Conservation (phyloP, 352 stramenopile genomes). For the Globisporangium rhizosaccharum region DNA sequence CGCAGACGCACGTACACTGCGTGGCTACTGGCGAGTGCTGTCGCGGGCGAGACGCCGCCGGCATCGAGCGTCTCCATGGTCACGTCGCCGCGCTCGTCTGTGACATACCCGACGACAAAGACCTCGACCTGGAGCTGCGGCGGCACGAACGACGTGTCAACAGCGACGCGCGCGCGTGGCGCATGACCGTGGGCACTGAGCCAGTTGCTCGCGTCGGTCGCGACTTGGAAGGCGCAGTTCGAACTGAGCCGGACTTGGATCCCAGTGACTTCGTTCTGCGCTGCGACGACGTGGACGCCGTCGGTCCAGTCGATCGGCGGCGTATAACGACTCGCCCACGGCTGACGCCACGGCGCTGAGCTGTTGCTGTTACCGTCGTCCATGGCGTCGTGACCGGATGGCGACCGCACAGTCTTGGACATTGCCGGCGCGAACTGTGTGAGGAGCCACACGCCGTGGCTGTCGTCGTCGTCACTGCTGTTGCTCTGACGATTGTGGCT, state of each 20-base stretch:
- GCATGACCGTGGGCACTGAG: conserved; percentile 48
- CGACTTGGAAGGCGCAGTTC: conserved; percentile 46
- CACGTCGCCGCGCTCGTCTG: conserved; percentile 49
- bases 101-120: conserved; percentile 53
- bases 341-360: conserved; percentile 13
- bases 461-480: too few relatives aligned
- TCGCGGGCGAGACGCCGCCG: conserved; percentile 19
- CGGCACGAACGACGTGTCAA: conserved; percentile 52
- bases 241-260: conserved; percentile 52
- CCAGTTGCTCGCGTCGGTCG: conserved; percentile 55
- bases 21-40: conserved; percentile 27
- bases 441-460: conserved; percentile 34
- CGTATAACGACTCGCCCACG: conserved; percentile 27
- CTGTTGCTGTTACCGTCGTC: conserved; percentile 18
- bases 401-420: conserved; percentile 27
- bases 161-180: conserved; percentile 44
- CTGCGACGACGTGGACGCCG: conserved; percentile 36
- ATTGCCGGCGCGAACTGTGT: conserved; percentile 48
- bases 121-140: conserved; percentile 38
- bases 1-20: conserved; percentile 56
- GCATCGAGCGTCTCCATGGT: conserved; percentile 60
- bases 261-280: conserved; percentile 48
- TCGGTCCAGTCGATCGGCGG: conserved; percentile 25
- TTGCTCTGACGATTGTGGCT: too few relatives aligned
- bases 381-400: conserved; percentile 16